Conservation (phyloP, 176 grass and related monocot species). For the Oryza australiensis region DNA sequence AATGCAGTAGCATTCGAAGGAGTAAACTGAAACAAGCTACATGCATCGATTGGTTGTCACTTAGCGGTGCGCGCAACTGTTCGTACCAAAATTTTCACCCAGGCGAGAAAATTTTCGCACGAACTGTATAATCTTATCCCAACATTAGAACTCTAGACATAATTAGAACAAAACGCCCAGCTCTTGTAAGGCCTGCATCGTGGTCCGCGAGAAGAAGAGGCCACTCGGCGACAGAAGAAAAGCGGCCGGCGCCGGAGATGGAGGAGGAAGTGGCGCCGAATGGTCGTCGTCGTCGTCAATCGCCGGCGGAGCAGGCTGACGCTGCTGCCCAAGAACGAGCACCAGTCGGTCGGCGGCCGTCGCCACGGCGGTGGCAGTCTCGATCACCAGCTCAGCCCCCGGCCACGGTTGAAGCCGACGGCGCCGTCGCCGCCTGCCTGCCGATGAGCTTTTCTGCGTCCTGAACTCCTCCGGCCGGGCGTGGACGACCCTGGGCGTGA, state of each 20-base stretch:
- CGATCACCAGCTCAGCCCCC: too few species aligned
- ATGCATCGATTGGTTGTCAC: not conserved
- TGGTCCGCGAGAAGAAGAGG: conserved; percentile 30
- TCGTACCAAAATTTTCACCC: not conserved
- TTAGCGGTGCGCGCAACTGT: not conserved
- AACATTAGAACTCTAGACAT: not conserved
- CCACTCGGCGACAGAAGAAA: conserved; percentile 10
- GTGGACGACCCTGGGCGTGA: conserved; percentile 55
- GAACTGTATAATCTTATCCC: not conserved
- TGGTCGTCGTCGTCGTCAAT: not conserved
- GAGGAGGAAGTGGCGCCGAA: not conserved
- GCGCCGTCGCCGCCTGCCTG: not conserved
- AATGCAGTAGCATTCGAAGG: not conserved
- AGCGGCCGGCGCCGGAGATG: not conserved
- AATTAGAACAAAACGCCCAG: conserved; percentile 18
- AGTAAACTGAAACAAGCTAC: not conserved
- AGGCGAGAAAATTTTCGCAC: not conserved
- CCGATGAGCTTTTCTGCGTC: conserved; percentile 62
- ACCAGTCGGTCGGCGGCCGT: not conserved
- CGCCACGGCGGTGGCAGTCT: too few species aligned
- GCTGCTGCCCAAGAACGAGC: conserved; percentile 20
- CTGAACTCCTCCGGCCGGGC: conserved; percentile 50
- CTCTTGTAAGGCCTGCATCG: conserved; percentile 29
- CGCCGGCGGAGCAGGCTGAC: not conserved
- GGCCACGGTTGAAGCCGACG: not conserved